Conservation (phyloP, 192 early-diverging fungal species). For the Kickxella alabastrina region DNA sequence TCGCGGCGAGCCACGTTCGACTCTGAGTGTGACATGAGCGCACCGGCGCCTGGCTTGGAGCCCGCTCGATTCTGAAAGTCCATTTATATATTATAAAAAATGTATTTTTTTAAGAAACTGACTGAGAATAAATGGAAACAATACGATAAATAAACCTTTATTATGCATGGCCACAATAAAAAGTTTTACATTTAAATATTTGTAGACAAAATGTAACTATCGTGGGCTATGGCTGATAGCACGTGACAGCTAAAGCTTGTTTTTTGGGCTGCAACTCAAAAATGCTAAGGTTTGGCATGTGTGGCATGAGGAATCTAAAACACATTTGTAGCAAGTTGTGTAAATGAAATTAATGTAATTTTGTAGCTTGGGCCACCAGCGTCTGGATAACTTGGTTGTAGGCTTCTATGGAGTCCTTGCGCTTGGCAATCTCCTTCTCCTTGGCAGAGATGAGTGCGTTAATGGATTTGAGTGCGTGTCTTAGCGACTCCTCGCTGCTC, state of each 20-base stretch:
- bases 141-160: too few relatives aligned
- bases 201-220: too few relatives aligned
- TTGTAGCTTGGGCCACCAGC: conserved; percentile 35
- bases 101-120: too few relatives aligned
- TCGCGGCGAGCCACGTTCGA: conserved; percentile 90
- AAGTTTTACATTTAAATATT: too few relatives aligned
- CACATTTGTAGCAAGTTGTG: too few relatives aligned
- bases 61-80: conserved; percentile 87
- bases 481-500: conserved; percentile 1
- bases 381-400: conserved; percentile 50
- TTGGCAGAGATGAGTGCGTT: conserved; percentile 9
- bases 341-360: conserved; percentile 32
- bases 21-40: conserved; percentile 78
- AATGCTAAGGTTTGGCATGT: too few relatives aligned
- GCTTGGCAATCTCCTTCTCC: conserved; percentile 19
- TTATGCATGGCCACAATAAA: too few relatives aligned
- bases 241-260: too few relatives aligned
- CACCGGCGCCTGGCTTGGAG: conserved; percentile 84
- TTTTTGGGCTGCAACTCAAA: too few relatives aligned
- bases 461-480: conserved; percentile 22
- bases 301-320: too few relatives aligned
- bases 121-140: neutral
- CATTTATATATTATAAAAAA: too few relatives aligned
- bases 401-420: conserved; percentile 22
- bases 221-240: too few relatives aligned